Conservation (phyloP, 345 rosid genomes). For the Erodium maritimum region DNA sequence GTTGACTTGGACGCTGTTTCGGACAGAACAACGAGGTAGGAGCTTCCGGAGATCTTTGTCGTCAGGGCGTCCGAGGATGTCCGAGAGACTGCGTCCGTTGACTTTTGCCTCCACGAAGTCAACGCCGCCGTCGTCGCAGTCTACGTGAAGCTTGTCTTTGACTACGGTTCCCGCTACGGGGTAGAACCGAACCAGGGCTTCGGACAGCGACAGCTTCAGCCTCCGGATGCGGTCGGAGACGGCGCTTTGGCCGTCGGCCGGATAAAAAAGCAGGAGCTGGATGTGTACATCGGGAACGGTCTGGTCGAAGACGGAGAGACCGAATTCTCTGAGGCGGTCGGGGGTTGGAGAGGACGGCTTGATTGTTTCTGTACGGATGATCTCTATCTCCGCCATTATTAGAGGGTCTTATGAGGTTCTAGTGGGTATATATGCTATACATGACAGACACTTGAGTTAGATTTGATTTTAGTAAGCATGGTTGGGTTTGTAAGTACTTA, state of each 20-base stretch:
- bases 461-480: too few relatives aligned
- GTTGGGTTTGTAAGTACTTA: too few relatives aligned
- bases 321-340: not conserved
- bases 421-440: too few relatives aligned
- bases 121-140: not conserved
- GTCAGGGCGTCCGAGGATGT: conserved; percentile 1
- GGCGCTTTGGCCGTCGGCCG: not conserved
- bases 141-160: conserved; percentile 1
- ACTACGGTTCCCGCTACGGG: conserved; percentile 11
- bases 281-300: conserved; percentile 2
- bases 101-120: not conserved
- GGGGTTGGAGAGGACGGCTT: conserved; percentile 16
- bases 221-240: not conserved
- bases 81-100: not conserved
- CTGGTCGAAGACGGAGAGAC: conserved; percentile 15
- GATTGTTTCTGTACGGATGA: conserved; percentile 7
- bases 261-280: conserved; percentile 5
- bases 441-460: too few relatives aligned
- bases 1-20: not conserved
- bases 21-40: too few relatives aligned
- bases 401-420: too few relatives aligned
- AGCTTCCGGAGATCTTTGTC: not conserved
- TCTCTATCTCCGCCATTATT: conserved; percentile 1
- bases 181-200: conserved; percentile 10
- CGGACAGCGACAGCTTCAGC: conserved; percentile 9